Percentiles rank a stretch among this genome's conserved stretches.
Conservation (phyloP, 768 basidiomycete genomes). For the Suillus luteus region DNA sequence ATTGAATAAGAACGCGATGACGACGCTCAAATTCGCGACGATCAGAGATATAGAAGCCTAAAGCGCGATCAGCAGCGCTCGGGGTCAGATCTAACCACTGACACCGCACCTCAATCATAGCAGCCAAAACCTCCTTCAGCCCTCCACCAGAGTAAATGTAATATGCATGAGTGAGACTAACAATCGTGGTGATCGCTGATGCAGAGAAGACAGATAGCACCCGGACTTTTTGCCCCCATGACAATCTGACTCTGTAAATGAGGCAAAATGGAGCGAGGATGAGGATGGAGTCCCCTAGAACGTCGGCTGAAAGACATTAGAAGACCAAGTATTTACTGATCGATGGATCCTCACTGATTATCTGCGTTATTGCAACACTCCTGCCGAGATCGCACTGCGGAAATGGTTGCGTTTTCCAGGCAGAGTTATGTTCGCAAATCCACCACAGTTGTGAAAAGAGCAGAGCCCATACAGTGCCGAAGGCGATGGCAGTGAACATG, state of each 20-base stretch:
- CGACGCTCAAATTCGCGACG: background rate
- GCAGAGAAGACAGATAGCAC: slow-evolving; percentile 52
- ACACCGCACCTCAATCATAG: background rate
- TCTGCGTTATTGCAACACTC: background rate
- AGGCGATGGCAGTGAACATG: background rate
- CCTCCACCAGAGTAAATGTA: slow-evolving; percentile 24
- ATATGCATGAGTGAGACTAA: slow-evolving; percentile 44
- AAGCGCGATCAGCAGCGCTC: background rate
- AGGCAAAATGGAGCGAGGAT: slow-evolving; percentile 48
- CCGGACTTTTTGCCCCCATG: slow-evolving; percentile 41
- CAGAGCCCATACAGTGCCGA: background rate
- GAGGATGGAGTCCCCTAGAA: slow-evolving; percentile 49
- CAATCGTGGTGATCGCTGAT: slow-evolving; percentile 50
- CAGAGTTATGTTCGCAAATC: background rate
- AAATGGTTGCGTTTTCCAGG: background rate
- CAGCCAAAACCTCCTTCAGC: background rate
- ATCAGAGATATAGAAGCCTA: background rate
- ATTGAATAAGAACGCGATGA: background rate
- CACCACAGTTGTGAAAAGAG: slow-evolving; percentile 1
- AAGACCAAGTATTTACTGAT: background rate
- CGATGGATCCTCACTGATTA: background rate
- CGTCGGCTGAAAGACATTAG: slow-evolving; percentile 41
- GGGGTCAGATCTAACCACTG: background rate
- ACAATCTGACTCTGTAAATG: slow-evolving; percentile 43
- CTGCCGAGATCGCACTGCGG: slow-evolving; percentile 1